Percentiles rank a stretch among this genome's conserved stretches.
Conservation (phyloP, 2,329 filamentous ascomycete genomes). For the Aphanoascus verrucosus region DNA sequence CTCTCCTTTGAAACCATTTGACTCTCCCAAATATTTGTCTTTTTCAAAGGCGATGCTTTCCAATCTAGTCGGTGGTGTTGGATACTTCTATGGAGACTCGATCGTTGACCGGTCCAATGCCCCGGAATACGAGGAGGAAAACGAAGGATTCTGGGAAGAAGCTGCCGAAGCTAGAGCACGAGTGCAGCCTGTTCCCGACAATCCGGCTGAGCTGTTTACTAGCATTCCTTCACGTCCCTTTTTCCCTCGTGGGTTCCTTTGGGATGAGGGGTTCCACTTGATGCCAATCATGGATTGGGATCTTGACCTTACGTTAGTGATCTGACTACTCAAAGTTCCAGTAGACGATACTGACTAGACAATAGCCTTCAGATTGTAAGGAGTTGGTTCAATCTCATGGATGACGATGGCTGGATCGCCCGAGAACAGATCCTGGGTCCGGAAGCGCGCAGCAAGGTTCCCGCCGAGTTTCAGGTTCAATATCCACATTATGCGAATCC, state of each 20-base stretch:
- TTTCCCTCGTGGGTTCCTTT: conserved; percentile 91
- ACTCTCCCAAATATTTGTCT: conserved; percentile 56
- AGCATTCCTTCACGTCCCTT: conserved; percentile 87
- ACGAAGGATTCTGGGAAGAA: conserved; percentile 92
- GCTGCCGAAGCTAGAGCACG: conserved; percentile 66
- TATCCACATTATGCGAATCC: conserved; percentile 98
- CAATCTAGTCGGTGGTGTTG: conserved; percentile 85
- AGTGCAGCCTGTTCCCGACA: conserved; percentile 59
- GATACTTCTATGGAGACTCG: conserved; percentile 85
- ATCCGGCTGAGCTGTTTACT: conserved; percentile 80
- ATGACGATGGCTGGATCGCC: conserved; percentile 94
- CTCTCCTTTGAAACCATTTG: conserved; percentile 64
- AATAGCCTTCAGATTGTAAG: conserved; percentile 64
- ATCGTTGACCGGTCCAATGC: conserved; percentile 84
- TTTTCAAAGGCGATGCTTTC: conserved; percentile 90
- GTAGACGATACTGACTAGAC: conserved; percentile 16
- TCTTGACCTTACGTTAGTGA: conserved; percentile 58
- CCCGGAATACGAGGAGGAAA: conserved; percentile 88
- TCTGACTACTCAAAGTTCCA: background rate
- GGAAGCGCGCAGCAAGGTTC: conserved; percentile 92
- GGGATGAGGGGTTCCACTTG: conserved; percentile 96
- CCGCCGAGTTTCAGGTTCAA: conserved; percentile 81
- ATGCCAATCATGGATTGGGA: conserved; percentile 91
- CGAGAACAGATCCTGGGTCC: conserved; percentile 87
- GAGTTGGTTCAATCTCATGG: conserved; percentile 94